Evolutionary conservation across 1,139 yeast species (phyloP).

Genomic region (Scheffersomyces illinoinensis): DNA sequence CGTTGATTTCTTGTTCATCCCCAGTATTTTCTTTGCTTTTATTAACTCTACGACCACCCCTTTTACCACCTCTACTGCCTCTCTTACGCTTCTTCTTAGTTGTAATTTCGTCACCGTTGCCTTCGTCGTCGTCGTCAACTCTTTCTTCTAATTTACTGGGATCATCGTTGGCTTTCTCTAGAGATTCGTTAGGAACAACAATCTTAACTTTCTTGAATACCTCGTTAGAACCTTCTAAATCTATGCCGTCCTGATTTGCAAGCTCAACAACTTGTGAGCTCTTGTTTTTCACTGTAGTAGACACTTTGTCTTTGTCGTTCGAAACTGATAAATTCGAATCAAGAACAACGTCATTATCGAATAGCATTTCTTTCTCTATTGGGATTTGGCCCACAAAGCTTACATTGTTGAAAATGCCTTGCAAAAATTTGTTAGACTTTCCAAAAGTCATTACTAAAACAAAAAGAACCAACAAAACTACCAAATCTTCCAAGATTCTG

Average conservation of each 20-base stretch:
- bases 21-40: slow-evolving; percentile 25
- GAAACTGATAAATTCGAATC: not conserved
- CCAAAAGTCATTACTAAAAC: slow-evolving; percentile 3
- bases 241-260: slow-evolving; percentile 7
- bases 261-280: slow-evolving; percentile 13
- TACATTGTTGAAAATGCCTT: not conserved
- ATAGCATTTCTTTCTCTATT: not conserved
- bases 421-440: not conserved
- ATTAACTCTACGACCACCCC: slow-evolving; percentile 51
- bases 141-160: slow-evolving; percentile 1
- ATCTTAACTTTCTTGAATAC: slow-evolving; percentile 30
- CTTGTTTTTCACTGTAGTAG: slow-evolving; percentile 15
- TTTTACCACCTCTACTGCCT: slow-evolving; percentile 81
- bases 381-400: not conserved
- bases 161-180: slow-evolving; percentile 11
- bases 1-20: slow-evolving; percentile 13
- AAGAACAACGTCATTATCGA: slow-evolving; percentile 8
- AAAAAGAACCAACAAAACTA: slow-evolving; percentile 18
- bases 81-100: slow-evolving; percentile 60
- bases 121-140: slow-evolving; percentile 7
- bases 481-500: slow-evolving; percentile 36
- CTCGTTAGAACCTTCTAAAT: slow-evolving; percentile 6
- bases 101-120: slow-evolving; percentile 8
- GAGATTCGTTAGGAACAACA: slow-evolving; percentile 23
- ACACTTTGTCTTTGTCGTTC: slow-evolving; percentile 13